Evolutionary conservation across 192 early-diverging fungal species (phyloP), one percentile per base, ranked within the genome.

Genomic region (Hyaloraphidium curvatum): DNA sequence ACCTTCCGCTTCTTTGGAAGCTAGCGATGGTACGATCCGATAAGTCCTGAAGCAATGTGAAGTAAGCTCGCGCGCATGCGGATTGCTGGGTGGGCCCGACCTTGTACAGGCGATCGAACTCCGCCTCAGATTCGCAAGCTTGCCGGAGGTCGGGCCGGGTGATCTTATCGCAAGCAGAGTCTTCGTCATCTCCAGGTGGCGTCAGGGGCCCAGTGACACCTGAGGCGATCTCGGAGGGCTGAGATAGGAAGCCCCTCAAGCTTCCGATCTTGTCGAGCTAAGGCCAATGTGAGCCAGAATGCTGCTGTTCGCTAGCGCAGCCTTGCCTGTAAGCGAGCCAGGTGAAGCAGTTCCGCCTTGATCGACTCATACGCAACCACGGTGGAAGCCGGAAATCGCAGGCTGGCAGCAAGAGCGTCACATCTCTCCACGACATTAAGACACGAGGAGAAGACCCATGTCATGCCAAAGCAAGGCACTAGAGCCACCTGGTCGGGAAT

Each of bases 371-470:
- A 83, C 11, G 65, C 55, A 1, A 59, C 62, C 28, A 76, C 55
- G 17, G 67, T 62, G 23, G 66, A 59, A 21, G 63, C 55, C 41
- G 76, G 59, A 19, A 61, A 59, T 1, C 54, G 54, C 9, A 67
- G 58, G 3, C 77, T 58, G 0, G 71, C 69, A 0, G 74, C 70
- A n/a, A 83, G 56, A 29, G 84, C 79, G 26, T 89, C 86, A 61
- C 84, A 87, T 40, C 86, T 81, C 23, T 67, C 63, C 7, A 89
- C 76, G 19, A 90, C 76, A 48, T 70, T 79, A 62, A 82, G 73
- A 52, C 83, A 85, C 2, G 80, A 71, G 1, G 79, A 79, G 52
- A 78, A 90, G n/a, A 82, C 71, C 86, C 86, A 90, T 11, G 78
- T 74, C 53, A 86, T 78, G 13, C 79, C 39, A 65, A 89, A 90